Evolutionary conservation across 2,329 filamentous ascomycete species (phyloP).

Genomic region (Phymatotrichopsis omnivora): DNA sequence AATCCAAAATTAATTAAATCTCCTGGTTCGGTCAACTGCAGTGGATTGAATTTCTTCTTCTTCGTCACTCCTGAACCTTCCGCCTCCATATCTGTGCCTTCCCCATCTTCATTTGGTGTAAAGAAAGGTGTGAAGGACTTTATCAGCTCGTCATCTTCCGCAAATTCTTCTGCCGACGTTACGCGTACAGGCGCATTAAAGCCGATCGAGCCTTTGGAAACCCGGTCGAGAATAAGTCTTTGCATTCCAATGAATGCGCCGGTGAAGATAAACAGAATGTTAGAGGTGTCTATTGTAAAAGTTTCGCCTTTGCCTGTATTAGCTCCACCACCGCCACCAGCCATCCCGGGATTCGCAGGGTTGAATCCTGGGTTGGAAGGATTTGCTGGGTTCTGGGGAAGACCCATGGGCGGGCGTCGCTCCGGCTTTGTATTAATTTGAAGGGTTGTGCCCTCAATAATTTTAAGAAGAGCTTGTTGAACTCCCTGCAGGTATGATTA

Average conservation of each 20-base stretch:
- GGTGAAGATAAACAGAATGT: slow-evolving; percentile 94
- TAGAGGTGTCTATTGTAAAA: slow-evolving; percentile 59
- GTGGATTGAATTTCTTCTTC: slow-evolving; percentile 24
- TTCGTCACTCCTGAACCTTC: too few species aligned
- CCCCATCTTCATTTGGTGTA: slow-evolving; percentile 8
- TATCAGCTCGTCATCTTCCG: slow-evolving; percentile 23
- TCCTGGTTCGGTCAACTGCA: slow-evolving; percentile 30
- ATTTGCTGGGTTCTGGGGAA: slow-evolving; percentile 30
- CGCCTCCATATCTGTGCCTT: neutral
- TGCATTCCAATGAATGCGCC: slow-evolving; percentile 83
- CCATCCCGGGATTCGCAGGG: slow-evolving; percentile 17
- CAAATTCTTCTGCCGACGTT: slow-evolving; percentile 14
- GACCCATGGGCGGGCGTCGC: slow-evolving; percentile 39
- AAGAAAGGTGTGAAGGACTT: slow-evolving; percentile 24
- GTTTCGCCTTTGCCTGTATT: slow-evolving; percentile 28
- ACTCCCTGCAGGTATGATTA: slow-evolving; percentile 49
- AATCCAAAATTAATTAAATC: slow-evolving; percentile 32
- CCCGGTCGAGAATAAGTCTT: slow-evolving; percentile 75
- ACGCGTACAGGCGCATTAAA: slow-evolving; percentile 73
- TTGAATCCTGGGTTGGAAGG: slow-evolving; percentile 17
- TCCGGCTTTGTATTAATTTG: slow-evolving; percentile 82
- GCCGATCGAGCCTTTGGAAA: slow-evolving; percentile 76
- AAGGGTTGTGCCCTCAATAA: slow-evolving; percentile 89
- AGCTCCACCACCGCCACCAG: slow-evolving; percentile 15
- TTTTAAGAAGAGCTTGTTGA: slow-evolving; percentile 88